A percentile compares a stretch with the other conserved stretches of the same genome.
These are phyloP conservation scores for Xylariales sp. DNA, from an alignment of 2,329 filamentous ascomycete species.

Conservation along the genomic window DNA sequence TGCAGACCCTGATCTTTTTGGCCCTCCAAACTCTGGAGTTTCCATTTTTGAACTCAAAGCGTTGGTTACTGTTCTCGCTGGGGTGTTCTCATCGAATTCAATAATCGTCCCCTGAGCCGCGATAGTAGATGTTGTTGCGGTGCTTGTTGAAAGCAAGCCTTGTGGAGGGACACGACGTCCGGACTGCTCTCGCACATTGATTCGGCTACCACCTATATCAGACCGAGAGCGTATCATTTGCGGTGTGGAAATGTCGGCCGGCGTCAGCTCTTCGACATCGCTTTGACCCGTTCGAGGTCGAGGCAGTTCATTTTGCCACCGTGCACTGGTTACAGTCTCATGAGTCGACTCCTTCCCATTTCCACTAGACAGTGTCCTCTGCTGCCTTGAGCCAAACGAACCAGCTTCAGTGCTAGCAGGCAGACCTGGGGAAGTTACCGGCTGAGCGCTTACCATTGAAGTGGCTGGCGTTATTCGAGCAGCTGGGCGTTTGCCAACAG, in stretches of 20 bases:
- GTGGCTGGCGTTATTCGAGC: conserved; percentile 4
- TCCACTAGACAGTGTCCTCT: background rate
- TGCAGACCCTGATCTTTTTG: conserved; percentile 22
- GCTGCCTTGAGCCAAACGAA: background rate
- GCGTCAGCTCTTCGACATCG: conserved; percentile 13
- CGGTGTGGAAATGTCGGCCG: conserved; percentile 12
- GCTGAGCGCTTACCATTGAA: background rate
- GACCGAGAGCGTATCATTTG: conserved; percentile 26
- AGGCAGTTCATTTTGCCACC: conserved; percentile 4
- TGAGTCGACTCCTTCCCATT: background rate
- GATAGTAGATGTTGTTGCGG: conserved; percentile 35
- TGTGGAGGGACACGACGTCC: conserved; percentile 19
- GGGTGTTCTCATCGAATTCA: conserved; percentile 27
- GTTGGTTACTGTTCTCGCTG: conserved; percentile 16
- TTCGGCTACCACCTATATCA: conserved; percentile 14
- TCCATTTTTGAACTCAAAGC: conserved; percentile 12
- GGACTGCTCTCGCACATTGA: conserved; percentile 19
- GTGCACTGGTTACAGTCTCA: background rate
- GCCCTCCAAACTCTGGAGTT: conserved; percentile 9
- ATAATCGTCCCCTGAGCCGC: conserved; percentile 40
- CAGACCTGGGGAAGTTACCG: background rate
- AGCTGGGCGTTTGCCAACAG: conserved; percentile 43
- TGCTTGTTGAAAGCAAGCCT: conserved; percentile 26
- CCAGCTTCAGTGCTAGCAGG: background rate
- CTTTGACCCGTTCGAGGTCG: conserved; percentile 10